Evolutionary conservation across 768 basidiomycete species (phyloP).

Genomic region (Pleurotus pulmonarius): DNA sequence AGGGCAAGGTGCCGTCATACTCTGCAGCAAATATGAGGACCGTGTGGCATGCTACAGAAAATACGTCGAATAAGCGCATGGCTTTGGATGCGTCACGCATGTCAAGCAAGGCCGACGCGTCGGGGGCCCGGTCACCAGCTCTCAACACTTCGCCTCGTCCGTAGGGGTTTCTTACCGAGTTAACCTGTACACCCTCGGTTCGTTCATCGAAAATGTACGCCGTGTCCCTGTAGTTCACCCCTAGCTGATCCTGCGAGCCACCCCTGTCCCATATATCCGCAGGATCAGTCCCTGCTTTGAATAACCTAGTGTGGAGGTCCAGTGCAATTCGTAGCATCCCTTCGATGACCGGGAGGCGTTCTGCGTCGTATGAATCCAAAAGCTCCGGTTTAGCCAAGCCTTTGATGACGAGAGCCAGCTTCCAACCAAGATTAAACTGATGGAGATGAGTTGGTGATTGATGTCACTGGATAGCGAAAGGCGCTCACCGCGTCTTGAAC

Average conservation of each 20-base stretch:
- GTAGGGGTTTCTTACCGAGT: conserved; percentile 16
- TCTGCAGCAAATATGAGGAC: conserved; percentile 28
- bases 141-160: conserved; percentile 18
- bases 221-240: conserved; percentile 53
- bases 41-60: conserved; percentile 27
- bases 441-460: neutral
- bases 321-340: conserved; percentile 22
- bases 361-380: conserved; percentile 21
- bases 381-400: conserved; percentile 13
- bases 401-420: conserved; percentile 22
- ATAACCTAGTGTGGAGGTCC: conserved; percentile 11
- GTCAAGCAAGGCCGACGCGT: conserved; percentile 28
- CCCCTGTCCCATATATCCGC: conserved; percentile 16
- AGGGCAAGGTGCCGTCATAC: conserved; percentile 4
- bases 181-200: conserved; percentile 7
- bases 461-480: no score
- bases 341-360: conserved; percentile 25
- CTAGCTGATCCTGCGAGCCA: conserved; percentile 34
- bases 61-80: conserved; percentile 21
- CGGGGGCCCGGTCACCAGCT: conserved; percentile 46
- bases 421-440: conserved; percentile 26
- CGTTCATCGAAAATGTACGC: conserved; percentile 40
- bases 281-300: neutral
- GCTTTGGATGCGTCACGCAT: neutral
- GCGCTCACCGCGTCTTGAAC: conserved; percentile 24